Conservation (phyloP, 2,329 filamentous ascomycete genomes). For the Keithomyces neogunnii region DNA sequence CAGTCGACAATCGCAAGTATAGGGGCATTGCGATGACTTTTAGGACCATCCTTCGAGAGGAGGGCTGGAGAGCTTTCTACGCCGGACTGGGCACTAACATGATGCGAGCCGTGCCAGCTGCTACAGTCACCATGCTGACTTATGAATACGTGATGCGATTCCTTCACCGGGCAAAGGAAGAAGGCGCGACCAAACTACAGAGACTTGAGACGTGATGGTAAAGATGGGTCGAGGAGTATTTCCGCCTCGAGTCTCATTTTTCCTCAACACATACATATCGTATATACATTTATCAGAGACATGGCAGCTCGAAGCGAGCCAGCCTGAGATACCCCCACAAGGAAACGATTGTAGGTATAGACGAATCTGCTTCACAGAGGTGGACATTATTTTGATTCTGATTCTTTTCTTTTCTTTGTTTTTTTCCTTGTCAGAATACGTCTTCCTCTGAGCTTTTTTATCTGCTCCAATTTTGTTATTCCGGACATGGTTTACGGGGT, state of each 20-base stretch:
- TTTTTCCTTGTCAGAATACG: background rate
- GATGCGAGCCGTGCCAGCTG: constrained; percentile 88
- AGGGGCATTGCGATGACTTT: constrained; percentile 74
- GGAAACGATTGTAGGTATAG: constrained; percentile 25
- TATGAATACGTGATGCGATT: constrained; percentile 70
- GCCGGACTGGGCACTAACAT: constrained; percentile 96
- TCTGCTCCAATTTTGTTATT: background rate
- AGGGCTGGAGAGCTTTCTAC: constrained; percentile 95
- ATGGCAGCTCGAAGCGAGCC: background rate
- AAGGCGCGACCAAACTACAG: constrained; percentile 26
- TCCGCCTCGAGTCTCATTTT: background rate
- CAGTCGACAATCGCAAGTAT: constrained; percentile 47
- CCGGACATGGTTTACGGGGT: background rate
- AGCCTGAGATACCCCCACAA: constrained; percentile 2
- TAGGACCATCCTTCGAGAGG: constrained; percentile 76
- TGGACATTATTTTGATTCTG: constrained; percentile 9
- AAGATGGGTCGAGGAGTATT: background rate
- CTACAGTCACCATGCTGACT: constrained; percentile 95
- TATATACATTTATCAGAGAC: constrained; percentile 8
- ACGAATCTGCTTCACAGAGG: constrained; percentile 19
- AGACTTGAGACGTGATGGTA: constrained; percentile 7
- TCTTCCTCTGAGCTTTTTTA: background rate
- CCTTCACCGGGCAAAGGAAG: constrained; percentile 34
- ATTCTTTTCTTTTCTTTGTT: constrained; percentile 7
- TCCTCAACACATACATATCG: background rate